Evolutionary conservation across 306 rosid genomes (phyloP), one percentile per base, ranked within the genome.

Genomic region (Hippophae tibetana): DNA sequence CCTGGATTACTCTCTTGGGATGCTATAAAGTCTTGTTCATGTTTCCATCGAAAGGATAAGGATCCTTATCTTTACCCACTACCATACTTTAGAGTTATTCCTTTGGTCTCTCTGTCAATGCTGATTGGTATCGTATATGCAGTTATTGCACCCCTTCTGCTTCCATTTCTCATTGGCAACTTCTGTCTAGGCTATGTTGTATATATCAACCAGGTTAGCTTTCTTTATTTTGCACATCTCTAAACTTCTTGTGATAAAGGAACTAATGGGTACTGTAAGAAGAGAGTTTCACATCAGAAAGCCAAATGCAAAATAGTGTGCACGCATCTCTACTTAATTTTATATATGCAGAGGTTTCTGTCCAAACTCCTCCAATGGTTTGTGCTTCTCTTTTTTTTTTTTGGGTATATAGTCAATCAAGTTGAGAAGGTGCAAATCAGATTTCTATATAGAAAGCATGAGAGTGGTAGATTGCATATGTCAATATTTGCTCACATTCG

Each of bases 111-210:
- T 43, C 76, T 92, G 63, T 92, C 94, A 7, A 52, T 85, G 56
- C 84, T 87, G 52, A 83, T 92, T 40, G 98, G 98, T 54, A 71
- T 74, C 57, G 96, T 92, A 60, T 92, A 92, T 52, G 87, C 95
- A 38, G 84, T 87, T 54, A 92, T 92, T 54, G 78, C 95, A 42
- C 96, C 96, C 0, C 58, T 87, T 65, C 61, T 92, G 78, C 96
- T 83, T 42, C 96, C 96, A 26, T 80, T 92, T 73, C 89, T 92
- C 46, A 69, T 87, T 23, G 83, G 89, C 47, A 85, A 87, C 89
- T 92, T 92, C 83, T 83, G 83, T 63, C 73, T 92, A 26, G 98
- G 98, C 76, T 92, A 87, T 68, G 78, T 80, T 66, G 88, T 92
- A 43, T 83, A 58, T 59, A 69, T 87, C 76, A 85, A 73, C 57